Conservation (phyloP, 768 basidiomycete species). For the Mycena crocata region DNA sequence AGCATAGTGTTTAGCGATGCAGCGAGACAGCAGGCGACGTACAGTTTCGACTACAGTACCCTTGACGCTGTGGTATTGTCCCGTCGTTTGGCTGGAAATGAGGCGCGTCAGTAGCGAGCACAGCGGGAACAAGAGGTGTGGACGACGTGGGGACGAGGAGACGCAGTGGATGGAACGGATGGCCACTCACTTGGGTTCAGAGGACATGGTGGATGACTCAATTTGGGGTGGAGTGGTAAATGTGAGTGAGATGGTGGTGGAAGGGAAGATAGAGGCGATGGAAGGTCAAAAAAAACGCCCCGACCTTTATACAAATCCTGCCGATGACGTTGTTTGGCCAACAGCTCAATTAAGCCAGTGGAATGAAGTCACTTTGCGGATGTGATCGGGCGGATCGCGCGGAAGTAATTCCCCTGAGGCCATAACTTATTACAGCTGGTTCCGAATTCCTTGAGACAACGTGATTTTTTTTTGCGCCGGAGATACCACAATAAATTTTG, state of each 20-base stretch:
- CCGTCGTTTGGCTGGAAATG: neutral
- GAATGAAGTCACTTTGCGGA: neutral
- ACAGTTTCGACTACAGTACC: constrained; percentile 14
- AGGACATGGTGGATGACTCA: neutral
- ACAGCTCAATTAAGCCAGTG: neutral
- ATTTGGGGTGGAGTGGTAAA: neutral
- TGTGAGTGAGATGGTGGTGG: neutral
- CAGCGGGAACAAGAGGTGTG: neutral
- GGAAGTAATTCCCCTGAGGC: too few species aligned
- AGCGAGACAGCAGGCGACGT: neutral
- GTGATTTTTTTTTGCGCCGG: too few species aligned
- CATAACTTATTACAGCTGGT: too few species aligned
- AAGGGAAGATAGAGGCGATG: constrained; percentile 7
- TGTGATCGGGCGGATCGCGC: neutral
- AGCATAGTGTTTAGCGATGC: too few species aligned
- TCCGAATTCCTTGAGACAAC: too few species aligned
- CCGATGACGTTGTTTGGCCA: neutral
- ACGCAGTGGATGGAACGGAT: neutral
- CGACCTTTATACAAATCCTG: neutral
- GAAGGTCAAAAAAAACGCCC: neutral
- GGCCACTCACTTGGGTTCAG: constrained; percentile 5
- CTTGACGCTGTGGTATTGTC: constrained; percentile 17
- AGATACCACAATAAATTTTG: too few species aligned
- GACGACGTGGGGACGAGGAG: too few species aligned
- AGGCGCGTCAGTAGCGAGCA: neutral